phyloP scores from a whole-genome alignment of 2,329 filamentous ascomycete species.

The Dryadomyces sulphureus region DNA sequence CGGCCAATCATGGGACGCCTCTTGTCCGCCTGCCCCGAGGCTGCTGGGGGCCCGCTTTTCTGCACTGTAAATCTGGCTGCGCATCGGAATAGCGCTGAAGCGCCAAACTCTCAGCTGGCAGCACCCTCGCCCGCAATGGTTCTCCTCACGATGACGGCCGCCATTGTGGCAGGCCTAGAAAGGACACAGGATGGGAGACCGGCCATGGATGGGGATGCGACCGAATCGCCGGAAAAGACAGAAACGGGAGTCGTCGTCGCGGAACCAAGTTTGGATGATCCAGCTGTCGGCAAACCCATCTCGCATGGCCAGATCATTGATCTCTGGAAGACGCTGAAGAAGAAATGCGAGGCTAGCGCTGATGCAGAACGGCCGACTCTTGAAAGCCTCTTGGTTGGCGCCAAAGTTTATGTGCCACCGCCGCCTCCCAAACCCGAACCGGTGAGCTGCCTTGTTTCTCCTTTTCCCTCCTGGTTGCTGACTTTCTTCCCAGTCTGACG shows the following conservation, averaged over 20 bases:
- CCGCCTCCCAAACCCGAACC: constrained; percentile 64
- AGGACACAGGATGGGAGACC: constrained; percentile 8
- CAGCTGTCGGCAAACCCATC: constrained; percentile 49
- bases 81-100: neutral
- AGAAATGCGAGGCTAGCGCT: constrained; percentile 10
- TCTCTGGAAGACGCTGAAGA: constrained; percentile 39
- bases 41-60: neutral
- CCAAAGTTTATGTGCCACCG: constrained; percentile 63
- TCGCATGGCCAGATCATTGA: constrained; percentile 55
- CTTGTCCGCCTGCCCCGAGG: neutral
- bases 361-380: constrained; percentile 30
- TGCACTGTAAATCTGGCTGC: neutral
- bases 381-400: constrained; percentile 56
- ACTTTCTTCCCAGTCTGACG: constrained; percentile 39
- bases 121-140: constrained; percentile 39
- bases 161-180: constrained; percentile 48
- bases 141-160: constrained; percentile 58
- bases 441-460: constrained; percentile 25
- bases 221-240: neutral
- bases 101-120: no score
- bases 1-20: neutral
- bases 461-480: neutral
- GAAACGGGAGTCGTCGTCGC: no score
- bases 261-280: constrained; percentile 35
- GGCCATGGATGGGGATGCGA: constrained; percentile 10